Evolutionary conservation across 2,329 filamentous ascomycete genomes (phyloP).

Genomic region (Conoideocrella luteorostrata): DNA sequence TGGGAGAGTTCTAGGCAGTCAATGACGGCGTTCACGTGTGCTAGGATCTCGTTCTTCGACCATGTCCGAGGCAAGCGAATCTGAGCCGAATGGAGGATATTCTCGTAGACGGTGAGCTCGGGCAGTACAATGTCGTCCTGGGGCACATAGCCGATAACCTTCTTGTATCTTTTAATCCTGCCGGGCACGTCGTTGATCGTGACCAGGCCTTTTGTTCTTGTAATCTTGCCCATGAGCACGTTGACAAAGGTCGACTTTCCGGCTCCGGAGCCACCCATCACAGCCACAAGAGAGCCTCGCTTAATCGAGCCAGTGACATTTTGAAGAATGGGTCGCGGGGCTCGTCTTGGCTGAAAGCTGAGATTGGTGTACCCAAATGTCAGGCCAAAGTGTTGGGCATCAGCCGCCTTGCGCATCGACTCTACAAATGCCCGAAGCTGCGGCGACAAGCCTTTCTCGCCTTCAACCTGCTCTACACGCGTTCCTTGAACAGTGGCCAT

Average conservation of each 20-base stretch:
- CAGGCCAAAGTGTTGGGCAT: constrained; percentile 44
- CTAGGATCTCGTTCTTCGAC: constrained; percentile 40
- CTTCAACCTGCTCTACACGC: constrained; percentile 10
- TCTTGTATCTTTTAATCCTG: constrained; percentile 46
- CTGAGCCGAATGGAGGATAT: constrained; percentile 53
- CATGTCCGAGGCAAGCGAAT: constrained; percentile 47
- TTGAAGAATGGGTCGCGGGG: constrained; percentile 39
- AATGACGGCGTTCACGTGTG: constrained; percentile 51
- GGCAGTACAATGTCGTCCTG: constrained; percentile 56
- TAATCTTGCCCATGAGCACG: constrained; percentile 53
- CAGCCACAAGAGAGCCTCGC: constrained; percentile 46
- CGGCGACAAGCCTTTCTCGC: constrained; percentile 14
- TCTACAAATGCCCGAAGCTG: constrained; percentile 44
- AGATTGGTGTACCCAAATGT: constrained; percentile 47
- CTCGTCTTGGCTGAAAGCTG: constrained; percentile 39
- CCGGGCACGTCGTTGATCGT: constrained; percentile 46
- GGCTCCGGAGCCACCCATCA: constrained; percentile 56
- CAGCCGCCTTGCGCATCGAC: constrained; percentile 45
- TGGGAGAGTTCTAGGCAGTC: constrained; percentile 47
- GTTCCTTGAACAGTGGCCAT: constrained; percentile 23
- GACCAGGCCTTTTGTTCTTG: constrained; percentile 42
- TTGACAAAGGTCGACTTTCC: constrained; percentile 56
- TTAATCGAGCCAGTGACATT: constrained; percentile 49
- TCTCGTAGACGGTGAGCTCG: constrained; percentile 55
- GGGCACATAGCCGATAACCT: constrained; percentile 55